A percentile compares a stretch with the other conserved stretches of the same genome.
phyloP scores from a whole-genome alignment of 345 rosid species.

The Eucalyptus curtisii region DNA sequence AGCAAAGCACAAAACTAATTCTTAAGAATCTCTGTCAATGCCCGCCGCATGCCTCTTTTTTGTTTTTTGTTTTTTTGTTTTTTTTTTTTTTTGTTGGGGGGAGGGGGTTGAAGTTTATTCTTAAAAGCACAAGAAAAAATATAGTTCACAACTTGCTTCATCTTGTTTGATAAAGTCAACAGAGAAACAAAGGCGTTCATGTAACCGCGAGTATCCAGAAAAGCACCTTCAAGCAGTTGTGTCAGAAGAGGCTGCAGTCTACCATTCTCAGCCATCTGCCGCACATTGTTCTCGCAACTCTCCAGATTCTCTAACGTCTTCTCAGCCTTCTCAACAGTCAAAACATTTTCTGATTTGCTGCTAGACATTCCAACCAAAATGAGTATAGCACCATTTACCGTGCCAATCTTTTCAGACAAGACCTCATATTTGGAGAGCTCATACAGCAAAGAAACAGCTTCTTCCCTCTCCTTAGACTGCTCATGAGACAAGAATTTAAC shows the following conservation, averaged over 20 bases:
- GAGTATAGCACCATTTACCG: constrained; percentile 79
- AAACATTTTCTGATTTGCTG: constrained; percentile 75
- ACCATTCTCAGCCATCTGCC: constrained; percentile 87
- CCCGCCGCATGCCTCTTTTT: fast-evolving
- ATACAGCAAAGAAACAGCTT: constrained; percentile 74
- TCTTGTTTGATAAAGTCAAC: background rate
- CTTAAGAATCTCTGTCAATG: background rate
- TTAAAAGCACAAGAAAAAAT: background rate
- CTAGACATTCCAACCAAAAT: constrained; percentile 85
- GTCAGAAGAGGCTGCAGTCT: constrained; percentile 75
- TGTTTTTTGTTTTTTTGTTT: fast-evolving
- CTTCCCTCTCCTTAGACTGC: constrained; percentile 68
- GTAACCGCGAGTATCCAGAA: background rate
- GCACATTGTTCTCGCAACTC: constrained; percentile 66
- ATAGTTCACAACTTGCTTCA: background rate
- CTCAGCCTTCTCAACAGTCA: constrained; percentile 84
- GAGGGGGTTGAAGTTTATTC: background rate
- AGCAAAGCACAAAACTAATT: background rate
- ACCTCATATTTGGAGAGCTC: constrained; percentile 84
- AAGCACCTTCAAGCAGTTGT: constrained; percentile 75
- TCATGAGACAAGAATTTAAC: constrained; percentile 79
- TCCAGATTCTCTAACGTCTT: constrained; percentile 71
- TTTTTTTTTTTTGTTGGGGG: no score
- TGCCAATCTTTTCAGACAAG: constrained; percentile 87
- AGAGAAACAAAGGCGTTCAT: background rate